A percentile compares a stretch with the other conserved stretches of the same genome.
Conservation (phyloP, 768 basidiomycete genomes). For the Psilocybe subaeruginosa region DNA sequence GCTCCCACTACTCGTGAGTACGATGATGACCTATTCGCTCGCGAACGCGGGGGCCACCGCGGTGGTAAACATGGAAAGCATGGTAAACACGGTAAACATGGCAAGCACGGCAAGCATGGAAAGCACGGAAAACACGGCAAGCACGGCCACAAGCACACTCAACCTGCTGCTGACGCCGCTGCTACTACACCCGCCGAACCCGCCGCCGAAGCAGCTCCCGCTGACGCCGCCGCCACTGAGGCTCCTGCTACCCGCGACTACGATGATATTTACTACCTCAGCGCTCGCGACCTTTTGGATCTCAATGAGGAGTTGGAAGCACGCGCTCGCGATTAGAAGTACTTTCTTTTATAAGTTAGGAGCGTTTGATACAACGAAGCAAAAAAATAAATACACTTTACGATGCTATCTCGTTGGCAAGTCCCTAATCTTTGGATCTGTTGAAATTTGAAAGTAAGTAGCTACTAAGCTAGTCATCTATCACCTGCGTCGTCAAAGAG, state of each 20-base stretch:
- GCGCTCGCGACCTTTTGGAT: conserved; percentile 9
- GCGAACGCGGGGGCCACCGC: background rate
- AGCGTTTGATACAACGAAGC: too few species aligned
- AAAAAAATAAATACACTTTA: too few species aligned
- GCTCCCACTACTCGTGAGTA: too few species aligned
- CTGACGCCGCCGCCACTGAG: background rate
- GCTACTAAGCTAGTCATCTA: too few species aligned
- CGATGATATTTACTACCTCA: background rate
- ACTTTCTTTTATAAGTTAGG: background rate
- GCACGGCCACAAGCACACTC: background rate
- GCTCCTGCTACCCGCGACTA: conserved; percentile 1
- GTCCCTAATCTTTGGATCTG: too few species aligned
- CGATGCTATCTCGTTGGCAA: too few species aligned
- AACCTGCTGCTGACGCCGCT: background rate
- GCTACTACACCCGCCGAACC: background rate
- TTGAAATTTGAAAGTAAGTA: too few species aligned
- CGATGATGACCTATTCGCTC: background rate
- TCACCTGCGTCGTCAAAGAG: too few species aligned
- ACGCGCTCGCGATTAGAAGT: background rate
- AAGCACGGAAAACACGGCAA: background rate
- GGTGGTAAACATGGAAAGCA: background rate
- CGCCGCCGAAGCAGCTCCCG: conserved; percentile 3
- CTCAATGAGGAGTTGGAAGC: conserved; percentile 11
- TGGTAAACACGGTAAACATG: background rate
- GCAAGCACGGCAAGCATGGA: background rate